Evolutionary conservation across 164 flowering plant species (phyloP).

Genomic region (Kalanchoe fedtschenkoi): DNA sequence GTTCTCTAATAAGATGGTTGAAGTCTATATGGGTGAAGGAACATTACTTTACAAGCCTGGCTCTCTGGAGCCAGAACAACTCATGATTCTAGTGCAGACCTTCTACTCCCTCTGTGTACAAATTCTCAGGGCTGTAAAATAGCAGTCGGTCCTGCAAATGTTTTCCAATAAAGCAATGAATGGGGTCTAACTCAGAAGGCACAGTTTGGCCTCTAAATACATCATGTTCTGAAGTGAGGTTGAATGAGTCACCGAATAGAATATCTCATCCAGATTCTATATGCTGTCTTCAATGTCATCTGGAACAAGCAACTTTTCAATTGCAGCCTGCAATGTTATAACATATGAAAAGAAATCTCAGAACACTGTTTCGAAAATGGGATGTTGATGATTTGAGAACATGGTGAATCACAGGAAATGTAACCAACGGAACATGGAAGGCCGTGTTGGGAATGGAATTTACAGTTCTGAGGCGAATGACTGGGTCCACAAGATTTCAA

Average conservation of each 20-base stretch:
- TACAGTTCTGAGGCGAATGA: no score
- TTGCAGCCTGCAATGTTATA: neutral
- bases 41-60: neutral
- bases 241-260: neutral
- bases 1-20: neutral
- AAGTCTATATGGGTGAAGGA: neutral
- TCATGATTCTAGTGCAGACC: neutral
- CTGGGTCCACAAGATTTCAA: neutral
- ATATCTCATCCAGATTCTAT: neutral
- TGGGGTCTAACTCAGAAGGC: neutral
- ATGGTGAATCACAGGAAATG: neutral
- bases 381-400: neutral
- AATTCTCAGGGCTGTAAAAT: neutral
- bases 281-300: neutral
- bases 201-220: neutral
- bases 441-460: neutral
- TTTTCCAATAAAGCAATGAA: neutral
- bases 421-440: neutral
- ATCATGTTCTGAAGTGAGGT: neutral
- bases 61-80: neutral
- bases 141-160: neutral
- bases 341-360: neutral
- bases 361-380: neutral
- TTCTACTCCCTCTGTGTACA: neutral
- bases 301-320: conserved; percentile 6